Evolutionary conservation across 352 stramenopile genomes (phyloP).

Genomic region (Bremia lactucae): DNA sequence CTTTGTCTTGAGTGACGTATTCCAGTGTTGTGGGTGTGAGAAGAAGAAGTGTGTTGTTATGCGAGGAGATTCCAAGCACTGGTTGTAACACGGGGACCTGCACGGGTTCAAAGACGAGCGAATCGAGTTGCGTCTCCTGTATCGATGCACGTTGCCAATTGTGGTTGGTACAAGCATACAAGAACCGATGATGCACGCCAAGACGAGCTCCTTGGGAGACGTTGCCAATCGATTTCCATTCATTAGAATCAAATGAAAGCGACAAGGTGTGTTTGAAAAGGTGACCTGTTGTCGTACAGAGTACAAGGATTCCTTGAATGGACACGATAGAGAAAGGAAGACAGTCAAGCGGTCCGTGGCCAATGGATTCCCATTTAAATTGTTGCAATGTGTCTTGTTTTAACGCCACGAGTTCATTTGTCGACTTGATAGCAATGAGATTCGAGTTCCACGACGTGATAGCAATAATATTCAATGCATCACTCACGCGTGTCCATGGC

Average conservation of each 20-base stretch:
- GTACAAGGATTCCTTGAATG: constrained; percentile 49
- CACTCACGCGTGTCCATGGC: constrained; percentile 32
- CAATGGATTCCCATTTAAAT: constrained; percentile 42
- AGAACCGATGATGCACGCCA: constrained; percentile 56
- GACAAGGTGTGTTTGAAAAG: too few species aligned
- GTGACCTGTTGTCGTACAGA: constrained; percentile 40
- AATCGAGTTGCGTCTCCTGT: constrained; percentile 34
- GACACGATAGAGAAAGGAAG: too few species aligned
- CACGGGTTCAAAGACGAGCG: constrained; percentile 35
- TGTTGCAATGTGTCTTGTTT: constrained; percentile 21
- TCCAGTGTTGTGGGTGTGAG: constrained; percentile 32
- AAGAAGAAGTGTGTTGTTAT: constrained; percentile 65
- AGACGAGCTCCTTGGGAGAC: constrained; percentile 37
- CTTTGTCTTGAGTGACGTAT: constrained; percentile 30
- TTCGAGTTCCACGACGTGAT: constrained; percentile 75
- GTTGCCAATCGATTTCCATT: constrained; percentile 46
- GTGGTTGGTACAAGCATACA: constrained; percentile 39
- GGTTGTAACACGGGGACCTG: constrained; percentile 10
- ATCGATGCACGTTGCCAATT: constrained; percentile 55
- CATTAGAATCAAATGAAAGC: constrained; percentile 47
- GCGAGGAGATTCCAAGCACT: constrained; percentile 54
- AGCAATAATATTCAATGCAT: constrained; percentile 32
- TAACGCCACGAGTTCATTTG: constrained; percentile 45
- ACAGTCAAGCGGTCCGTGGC: constrained; percentile 40
- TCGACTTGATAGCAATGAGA: constrained; percentile 42